phyloP scores from a whole-genome alignment of 139 green algal genomes.

The Microglena sp. region DNA sequence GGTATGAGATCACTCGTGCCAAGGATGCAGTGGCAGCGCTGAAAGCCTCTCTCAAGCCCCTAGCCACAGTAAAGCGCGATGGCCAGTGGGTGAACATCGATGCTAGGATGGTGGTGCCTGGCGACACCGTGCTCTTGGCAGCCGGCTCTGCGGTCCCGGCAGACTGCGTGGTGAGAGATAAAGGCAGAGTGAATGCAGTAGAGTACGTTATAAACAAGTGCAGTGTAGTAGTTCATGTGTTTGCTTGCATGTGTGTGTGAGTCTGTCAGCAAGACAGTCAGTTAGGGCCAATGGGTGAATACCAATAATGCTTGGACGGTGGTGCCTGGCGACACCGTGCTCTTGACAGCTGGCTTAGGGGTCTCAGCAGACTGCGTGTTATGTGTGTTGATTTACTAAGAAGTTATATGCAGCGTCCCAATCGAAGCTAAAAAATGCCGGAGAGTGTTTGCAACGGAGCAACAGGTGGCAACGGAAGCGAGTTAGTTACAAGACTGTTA shows the following conservation, averaged over 20 bases:
- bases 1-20: too few species aligned
- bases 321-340: conserved; percentile 68
- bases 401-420: too few species aligned
- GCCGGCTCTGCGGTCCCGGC: conserved; percentile 63
- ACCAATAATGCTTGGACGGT: conserved; percentile 56
- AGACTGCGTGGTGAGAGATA: conserved; percentile 42
- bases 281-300: conserved; percentile 55
- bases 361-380: conserved; percentile 65
- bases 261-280: too few species aligned
- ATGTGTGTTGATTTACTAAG: too few species aligned
- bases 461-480: too few species aligned
- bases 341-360: conserved; percentile 50
- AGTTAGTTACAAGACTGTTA: too few species aligned
- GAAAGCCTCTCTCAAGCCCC: conserved; percentile 72
- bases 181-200: too few species aligned
- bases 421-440: too few species aligned
- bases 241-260: too few species aligned
- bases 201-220: too few species aligned
- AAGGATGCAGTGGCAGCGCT: conserved; percentile 71
- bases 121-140: conserved; percentile 64
- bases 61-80: conserved; percentile 66
- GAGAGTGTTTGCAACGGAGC: too few species aligned
- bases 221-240: too few species aligned
- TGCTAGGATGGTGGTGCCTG: conserved; percentile 55
- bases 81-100: conserved; percentile 60